Percentiles rank a stretch among this genome's conserved stretches.
Evolutionary conservation across 2,329 filamentous ascomycete genomes (phyloP).

Genomic region (Phialophora chinensis): DNA sequence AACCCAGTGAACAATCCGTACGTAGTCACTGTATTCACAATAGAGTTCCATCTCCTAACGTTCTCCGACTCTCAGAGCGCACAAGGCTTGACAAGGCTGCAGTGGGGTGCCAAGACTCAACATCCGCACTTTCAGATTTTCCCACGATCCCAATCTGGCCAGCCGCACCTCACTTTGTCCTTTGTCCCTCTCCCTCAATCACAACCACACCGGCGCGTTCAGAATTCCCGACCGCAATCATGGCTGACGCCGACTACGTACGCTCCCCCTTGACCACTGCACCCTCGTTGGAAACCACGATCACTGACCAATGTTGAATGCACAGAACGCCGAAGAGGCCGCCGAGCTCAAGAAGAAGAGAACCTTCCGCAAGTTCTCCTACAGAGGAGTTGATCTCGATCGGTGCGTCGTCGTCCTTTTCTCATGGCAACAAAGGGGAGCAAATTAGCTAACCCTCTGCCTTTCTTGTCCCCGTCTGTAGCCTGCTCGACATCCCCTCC

Average conservation of each 20-base stretch:
- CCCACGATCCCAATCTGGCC: constrained; percentile 10
- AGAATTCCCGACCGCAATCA: constrained; percentile 64
- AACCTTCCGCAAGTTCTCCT: constrained; percentile 99
- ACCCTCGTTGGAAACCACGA: not conserved
- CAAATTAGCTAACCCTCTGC: constrained; percentile 40
- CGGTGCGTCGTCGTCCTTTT: constrained; percentile 70
- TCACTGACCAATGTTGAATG: constrained; percentile 32
- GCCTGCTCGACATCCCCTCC: constrained; percentile 97
- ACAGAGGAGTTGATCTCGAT: constrained; percentile 99
- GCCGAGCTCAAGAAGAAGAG: constrained; percentile 99
- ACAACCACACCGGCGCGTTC: constrained; percentile 53
- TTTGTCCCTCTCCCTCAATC: constrained; percentile 52
- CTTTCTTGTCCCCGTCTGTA: constrained; percentile 49
- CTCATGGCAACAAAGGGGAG: constrained; percentile 1
- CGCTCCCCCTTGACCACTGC: constrained; percentile 50
- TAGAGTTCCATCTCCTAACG: not conserved
- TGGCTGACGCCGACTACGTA: constrained; percentile 91
- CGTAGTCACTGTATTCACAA: not conserved
- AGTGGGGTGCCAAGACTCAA: constrained; percentile 5
- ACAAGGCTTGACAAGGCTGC: constrained; percentile 3
- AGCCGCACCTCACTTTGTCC: constrained; percentile 23
- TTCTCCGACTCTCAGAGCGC: not conserved
- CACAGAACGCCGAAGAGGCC: constrained; percentile 93
- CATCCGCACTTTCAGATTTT: constrained; percentile 11
- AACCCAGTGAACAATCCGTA: not conserved